Conservation (phyloP, 73 alveolate species). For the Paraurostyla sp. region DNA sequence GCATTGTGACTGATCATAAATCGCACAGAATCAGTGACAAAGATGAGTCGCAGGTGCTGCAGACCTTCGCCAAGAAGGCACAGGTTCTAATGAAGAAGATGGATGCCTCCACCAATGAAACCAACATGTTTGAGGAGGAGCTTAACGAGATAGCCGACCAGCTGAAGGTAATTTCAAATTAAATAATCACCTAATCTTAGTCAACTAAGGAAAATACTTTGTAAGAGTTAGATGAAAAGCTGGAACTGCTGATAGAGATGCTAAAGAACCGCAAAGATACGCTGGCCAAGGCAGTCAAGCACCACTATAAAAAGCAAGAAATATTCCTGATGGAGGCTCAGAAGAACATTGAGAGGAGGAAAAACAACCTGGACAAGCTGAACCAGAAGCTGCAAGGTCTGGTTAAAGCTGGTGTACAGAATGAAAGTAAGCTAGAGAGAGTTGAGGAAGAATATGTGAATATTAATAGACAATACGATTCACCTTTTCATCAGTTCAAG, state of each 20-base stretch:
- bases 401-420: neutral
- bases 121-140: conserved; percentile 78
- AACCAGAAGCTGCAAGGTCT: conserved; percentile 49
- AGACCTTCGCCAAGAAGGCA: conserved; percentile 44
- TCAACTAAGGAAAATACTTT: conserved; percentile 65
- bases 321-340: conserved; percentile 69
- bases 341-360: conserved; percentile 73
- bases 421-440: conserved; percentile 73
- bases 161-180: conserved; percentile 39
- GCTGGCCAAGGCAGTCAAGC: conserved; percentile 69
- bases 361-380: conserved; percentile 65
- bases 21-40: conserved; percentile 70
- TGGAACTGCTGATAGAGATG: conserved; percentile 76
- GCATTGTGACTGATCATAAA: conserved; percentile 72
- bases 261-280: conserved; percentile 71
- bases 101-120: conserved; percentile 72
- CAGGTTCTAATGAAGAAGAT: conserved; percentile 72
- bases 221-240: conserved; percentile 74
- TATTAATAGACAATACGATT: conserved; percentile 67
- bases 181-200: neutral
- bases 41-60: conserved; percentile 26
- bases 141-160: conserved; percentile 71
- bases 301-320: conserved; percentile 76
- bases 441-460: conserved; percentile 74
- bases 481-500: conserved; percentile 77